A percentile compares a stretch with the other conserved stretches of the same genome.
Conservation (phyloP, 257 asterid genomes). For the Penstemon newberryi region DNA sequence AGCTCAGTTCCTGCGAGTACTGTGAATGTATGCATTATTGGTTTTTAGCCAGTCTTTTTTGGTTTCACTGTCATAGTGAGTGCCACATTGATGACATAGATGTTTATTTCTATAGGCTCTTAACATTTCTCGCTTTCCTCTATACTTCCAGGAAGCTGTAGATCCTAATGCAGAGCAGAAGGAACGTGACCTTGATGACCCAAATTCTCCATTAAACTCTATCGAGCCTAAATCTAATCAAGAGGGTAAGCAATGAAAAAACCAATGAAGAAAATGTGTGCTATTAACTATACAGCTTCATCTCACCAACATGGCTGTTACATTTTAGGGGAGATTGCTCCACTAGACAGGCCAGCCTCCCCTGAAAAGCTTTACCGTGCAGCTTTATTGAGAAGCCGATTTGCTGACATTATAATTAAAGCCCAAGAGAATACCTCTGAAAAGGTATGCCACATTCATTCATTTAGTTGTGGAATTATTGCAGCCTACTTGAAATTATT, state of each 20-base stretch:
- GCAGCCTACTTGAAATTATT: conserved; percentile 11
- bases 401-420: conserved; percentile 71
- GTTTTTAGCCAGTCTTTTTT: conserved; percentile 8
- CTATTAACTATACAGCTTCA: conserved; percentile 51
- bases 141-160: conserved; percentile 38
- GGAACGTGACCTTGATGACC: conserved; percentile 29
- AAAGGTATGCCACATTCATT: conserved; percentile 35
- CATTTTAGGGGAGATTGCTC: conserved; percentile 72
- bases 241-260: conserved; percentile 71
- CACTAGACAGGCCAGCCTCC: conserved; percentile 73
- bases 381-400: conserved; percentile 71
- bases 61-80: background rate
- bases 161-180: conserved; percentile 38
- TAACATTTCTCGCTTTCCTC: conserved; percentile 23
- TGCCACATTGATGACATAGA: background rate
- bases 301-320: conserved; percentile 61
- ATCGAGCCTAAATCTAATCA: conserved; percentile 39
- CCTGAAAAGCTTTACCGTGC: conserved; percentile 87
- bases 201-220: conserved; percentile 33
- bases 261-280: conserved; percentile 51
- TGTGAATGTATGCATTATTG: conserved; percentile 37
- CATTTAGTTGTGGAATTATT: conserved; percentile 16
- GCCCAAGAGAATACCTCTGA: conserved; percentile 70
- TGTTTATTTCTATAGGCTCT: background rate
- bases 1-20: conserved; percentile 34